Percentiles rank a stretch among this genome's conserved stretches.
Evolutionary conservation across 2,329 filamentous ascomycete genomes (phyloP).

Genomic region (Saccharata proteae): DNA sequence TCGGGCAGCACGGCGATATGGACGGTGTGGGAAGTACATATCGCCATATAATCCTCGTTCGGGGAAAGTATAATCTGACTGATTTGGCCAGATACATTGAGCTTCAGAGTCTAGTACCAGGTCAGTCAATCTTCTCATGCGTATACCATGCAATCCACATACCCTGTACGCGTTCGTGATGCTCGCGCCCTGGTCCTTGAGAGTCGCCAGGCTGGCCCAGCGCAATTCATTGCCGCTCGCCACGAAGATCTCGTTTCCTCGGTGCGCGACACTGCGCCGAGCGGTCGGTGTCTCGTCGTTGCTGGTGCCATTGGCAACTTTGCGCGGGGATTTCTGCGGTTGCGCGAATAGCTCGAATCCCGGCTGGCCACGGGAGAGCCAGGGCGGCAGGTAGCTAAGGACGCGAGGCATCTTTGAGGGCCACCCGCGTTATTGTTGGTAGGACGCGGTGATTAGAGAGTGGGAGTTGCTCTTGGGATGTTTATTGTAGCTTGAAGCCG

Average conservation of each 20-base stretch:
- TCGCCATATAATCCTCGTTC: conserved; percentile 66
- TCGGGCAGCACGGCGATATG: conserved; percentile 82
- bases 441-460: too few species aligned
- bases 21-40: conserved; percentile 76
- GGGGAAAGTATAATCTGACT: conserved; percentile 78
- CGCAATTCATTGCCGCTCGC: conserved; percentile 81
- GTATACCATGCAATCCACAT: neutral
- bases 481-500: too few species aligned
- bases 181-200: conserved; percentile 2
- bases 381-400: conserved; percentile 72
- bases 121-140: neutral
- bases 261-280: conserved; percentile 56
- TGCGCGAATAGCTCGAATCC: conserved; percentile 65
- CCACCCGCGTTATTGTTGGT: too few species aligned
- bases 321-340: conserved; percentile 25
- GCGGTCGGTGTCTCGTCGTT: conserved; percentile 26
- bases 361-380: conserved; percentile 67
- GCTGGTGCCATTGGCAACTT: conserved; percentile 14
- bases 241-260: conserved; percentile 80
- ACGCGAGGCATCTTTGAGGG: conserved; percentile 63
- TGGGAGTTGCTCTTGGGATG: too few species aligned
- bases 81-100: conserved; percentile 69
- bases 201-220: conserved; percentile 66
- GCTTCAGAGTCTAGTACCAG: conserved; percentile 54
- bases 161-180: conserved; percentile 9